A percentile compares a stretch with the other conserved stretches of the same genome.
phyloP scores from a whole-genome alignment of 2,329 filamentous ascomycete genomes.

The Diaporthe citriasiana region DNA sequence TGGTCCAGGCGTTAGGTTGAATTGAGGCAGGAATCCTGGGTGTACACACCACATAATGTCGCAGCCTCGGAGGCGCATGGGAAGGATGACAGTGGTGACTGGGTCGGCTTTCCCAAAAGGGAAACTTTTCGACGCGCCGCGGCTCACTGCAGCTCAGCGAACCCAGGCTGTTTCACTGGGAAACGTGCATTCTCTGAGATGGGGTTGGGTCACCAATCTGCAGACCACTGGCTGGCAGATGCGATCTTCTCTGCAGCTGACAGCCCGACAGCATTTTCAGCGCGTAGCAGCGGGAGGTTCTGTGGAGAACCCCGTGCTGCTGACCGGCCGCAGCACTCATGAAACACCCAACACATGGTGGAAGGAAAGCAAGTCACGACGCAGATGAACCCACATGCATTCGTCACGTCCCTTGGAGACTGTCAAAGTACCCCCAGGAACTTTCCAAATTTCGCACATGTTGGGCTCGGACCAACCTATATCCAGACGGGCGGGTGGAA shows the following conservation, averaged over 20 bases:
- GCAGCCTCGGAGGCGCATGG: not conserved
- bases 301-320: conserved; percentile 30
- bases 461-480: conserved; percentile 30
- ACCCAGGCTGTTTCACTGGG: conserved; percentile 14
- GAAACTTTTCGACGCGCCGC: conserved; percentile 3
- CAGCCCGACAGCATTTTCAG: not conserved
- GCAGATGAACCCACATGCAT: not conserved
- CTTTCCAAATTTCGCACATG: not conserved
- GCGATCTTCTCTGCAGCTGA: conserved; percentile 28
- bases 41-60: not conserved
- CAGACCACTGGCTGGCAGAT: not conserved
- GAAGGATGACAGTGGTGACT: not conserved
- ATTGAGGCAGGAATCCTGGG: not conserved
- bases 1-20: not conserved
- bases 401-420: not conserved
- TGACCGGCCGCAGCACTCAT: conserved; percentile 18
- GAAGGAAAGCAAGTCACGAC: conserved; percentile 18
- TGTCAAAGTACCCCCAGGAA: not conserved
- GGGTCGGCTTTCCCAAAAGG: conserved; percentile 24
- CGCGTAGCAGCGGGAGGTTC: not conserved
- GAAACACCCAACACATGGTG: conserved; percentile 26
- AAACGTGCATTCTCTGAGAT: not conserved
- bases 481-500: conserved; percentile 28
- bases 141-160: conserved; percentile 1
- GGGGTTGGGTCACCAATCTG: conserved; percentile 4